These are phyloP conservation scores for Nicotiana tabacum DNA, from an alignment of 257 asterid genomes.

Conservation along the genomic window DNA sequence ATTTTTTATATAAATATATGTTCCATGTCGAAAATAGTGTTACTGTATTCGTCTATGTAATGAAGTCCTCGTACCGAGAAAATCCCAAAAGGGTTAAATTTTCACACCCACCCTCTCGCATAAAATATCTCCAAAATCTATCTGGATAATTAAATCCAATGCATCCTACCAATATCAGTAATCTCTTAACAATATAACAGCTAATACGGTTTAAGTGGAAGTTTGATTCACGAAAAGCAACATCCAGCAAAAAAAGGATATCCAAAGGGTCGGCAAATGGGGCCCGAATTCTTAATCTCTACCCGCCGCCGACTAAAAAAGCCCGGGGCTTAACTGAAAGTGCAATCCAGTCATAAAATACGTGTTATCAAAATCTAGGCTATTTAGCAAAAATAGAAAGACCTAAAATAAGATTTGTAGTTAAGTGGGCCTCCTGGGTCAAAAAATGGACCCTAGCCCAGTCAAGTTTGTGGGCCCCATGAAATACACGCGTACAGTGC, in stretches of 20 bases:
- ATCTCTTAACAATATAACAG: slow-evolving; percentile 6
- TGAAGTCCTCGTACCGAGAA: too few relatives aligned
- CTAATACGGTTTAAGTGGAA: neutral
- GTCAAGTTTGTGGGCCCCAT: slow-evolving; percentile 24
- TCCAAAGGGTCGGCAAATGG: slow-evolving; percentile 6
- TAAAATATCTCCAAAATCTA: too few relatives aligned
- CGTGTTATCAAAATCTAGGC: slow-evolving; percentile 1
- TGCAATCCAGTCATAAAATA: neutral
- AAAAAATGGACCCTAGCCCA: slow-evolving; percentile 21
- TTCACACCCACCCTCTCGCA: too few relatives aligned
- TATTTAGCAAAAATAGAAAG: neutral
- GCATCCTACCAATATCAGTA: neutral
- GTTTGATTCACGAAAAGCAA: slow-evolving; percentile 20
- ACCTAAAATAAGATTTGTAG: neutral
- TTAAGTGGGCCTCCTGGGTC: slow-evolving; percentile 24
- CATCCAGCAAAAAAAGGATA: neutral
- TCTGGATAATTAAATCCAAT: too few relatives aligned
- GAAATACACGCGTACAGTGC: slow-evolving; percentile 37
- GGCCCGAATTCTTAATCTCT: neutral
- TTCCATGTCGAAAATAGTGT: too few relatives aligned
- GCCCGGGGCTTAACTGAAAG: neutral
- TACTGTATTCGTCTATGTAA: too few relatives aligned
- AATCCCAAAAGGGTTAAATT: too few relatives aligned
- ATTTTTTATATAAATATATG: too few relatives aligned
- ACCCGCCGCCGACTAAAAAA: slow-evolving; percentile 10